Conservation (phyloP, 352 stramenopile genomes). For the Globisporangium lucens region DNA sequence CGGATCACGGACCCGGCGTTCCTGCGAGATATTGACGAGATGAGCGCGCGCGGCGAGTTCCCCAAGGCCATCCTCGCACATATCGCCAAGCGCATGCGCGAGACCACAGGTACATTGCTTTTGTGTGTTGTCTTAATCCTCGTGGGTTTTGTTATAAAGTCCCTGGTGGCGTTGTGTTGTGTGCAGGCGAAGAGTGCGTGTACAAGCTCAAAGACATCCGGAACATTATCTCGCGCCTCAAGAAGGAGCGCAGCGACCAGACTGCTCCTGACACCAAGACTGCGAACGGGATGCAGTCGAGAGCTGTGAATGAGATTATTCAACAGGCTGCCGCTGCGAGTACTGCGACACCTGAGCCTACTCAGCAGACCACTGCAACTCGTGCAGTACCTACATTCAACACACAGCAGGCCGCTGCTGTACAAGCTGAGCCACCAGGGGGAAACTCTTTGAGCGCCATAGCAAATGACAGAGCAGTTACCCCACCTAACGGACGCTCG, state of each 20-base stretch:
- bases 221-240: constrained; percentile 12
- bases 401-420: background rate
- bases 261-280: background rate
- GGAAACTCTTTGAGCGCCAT: background rate
- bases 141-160: background rate
- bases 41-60: constrained; percentile 9
- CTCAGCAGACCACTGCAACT: background rate
- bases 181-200: constrained; percentile 8
- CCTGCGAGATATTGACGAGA: constrained; percentile 7
- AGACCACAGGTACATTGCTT: constrained; percentile 1
- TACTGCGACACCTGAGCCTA: background rate
- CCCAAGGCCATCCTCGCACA: constrained; percentile 10
- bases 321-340: background rate
- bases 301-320: background rate
- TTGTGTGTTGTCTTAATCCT: background rate
- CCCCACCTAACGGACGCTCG: background rate
- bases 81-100: constrained; percentile 5
- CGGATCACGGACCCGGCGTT: constrained; percentile 4
- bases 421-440: background rate
- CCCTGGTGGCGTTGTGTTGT: background rate
- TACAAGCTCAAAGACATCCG: constrained; percentile 14
- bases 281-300: background rate
- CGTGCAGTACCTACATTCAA: background rate
- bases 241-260: constrained; percentile 4
- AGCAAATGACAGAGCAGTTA: background rate